phyloP scores from a whole-genome alignment of 2,329 filamentous ascomycete species.

The Macrophomina pseudophaseolina region DNA sequence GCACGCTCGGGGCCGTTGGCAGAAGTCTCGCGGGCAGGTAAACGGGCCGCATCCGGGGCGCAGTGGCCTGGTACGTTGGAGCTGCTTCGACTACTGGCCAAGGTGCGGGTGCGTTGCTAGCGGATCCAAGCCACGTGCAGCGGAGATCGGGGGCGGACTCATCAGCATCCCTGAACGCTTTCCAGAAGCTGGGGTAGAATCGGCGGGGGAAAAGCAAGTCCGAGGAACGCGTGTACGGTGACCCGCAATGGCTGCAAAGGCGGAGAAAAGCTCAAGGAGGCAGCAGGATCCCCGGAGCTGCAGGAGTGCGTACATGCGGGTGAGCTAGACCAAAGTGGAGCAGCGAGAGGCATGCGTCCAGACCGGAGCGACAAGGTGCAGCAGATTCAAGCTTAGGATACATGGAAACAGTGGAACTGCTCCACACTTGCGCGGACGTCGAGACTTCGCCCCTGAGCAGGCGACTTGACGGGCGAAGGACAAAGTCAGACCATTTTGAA shows the following conservation, averaged over 20 bases:
- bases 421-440: conserved; percentile 5
- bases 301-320: background rate
- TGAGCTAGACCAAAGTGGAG: background rate
- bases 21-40: background rate
- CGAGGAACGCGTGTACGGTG: background rate
- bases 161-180: background rate
- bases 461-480: background rate
- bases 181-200: background rate
- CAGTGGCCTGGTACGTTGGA: too few species aligned
- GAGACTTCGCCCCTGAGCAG: background rate
- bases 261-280: background rate
- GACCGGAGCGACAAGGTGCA: background rate
- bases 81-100: background rate
- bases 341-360: background rate
- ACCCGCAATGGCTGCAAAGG: background rate
- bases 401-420: conserved; percentile 18
- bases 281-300: background rate
- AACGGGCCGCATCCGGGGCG: background rate
- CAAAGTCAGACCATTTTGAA: conserved; percentile 4
- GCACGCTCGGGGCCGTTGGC: background rate
- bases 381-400: background rate
- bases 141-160: background rate
- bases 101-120: background rate
- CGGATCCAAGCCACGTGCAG: background rate
- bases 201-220: background rate